Base-by-base conservation (phyloP, 306 rosid genomes). In the Herpetospermum pedunculosum region DNA sequence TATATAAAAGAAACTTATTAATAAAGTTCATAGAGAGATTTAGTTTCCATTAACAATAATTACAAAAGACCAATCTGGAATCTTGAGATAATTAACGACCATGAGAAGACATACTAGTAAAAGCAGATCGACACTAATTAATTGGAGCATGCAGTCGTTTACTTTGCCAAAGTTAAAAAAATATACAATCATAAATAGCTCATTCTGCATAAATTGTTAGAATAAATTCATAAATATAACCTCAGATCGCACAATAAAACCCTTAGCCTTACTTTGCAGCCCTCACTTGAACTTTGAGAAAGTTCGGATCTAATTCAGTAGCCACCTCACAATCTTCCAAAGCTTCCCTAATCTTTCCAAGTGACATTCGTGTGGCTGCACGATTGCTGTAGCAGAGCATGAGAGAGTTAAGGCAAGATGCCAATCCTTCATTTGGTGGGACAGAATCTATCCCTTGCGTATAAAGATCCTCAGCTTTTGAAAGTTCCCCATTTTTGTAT, bases 321-420 rank as follows among this genome's bases (percentile, higher is more conserved):
- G 96, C 95, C 85, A 81, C 80, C 84, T 58, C 21, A 75, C 92
- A 94, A 81, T 91, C 97, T 82, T 78, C 91, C 70, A 94, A 62
- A 60, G 97, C 99, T 72, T 89, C 92, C 83, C 88, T 88, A 75
- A 94, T 84, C 83, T 85, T 89, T 80, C 87, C 91, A 77, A 94
- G 89, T 69, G 77, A 30, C 90, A 88, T 91, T 37, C 95, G 83
- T 57, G 96, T 73, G 47, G 95, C 91, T 23, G 97, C 99, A 21
- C 96, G 97, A 77, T 89, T 91, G 84, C 96, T 94, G 72, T 89
- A 91, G 77, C 97, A 94, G 53, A 91, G 84, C 83, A 83, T 75
- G 76, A 94, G 94, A 76, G 95, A 88, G 78, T 84, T 62, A 48
- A 80, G 79, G 74, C 80, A 83, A 79, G 87, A 73, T 71, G 85